Evolutionary conservation across 257 asterid genomes (phyloP).

Genomic region (Echium plantagineum): DNA sequence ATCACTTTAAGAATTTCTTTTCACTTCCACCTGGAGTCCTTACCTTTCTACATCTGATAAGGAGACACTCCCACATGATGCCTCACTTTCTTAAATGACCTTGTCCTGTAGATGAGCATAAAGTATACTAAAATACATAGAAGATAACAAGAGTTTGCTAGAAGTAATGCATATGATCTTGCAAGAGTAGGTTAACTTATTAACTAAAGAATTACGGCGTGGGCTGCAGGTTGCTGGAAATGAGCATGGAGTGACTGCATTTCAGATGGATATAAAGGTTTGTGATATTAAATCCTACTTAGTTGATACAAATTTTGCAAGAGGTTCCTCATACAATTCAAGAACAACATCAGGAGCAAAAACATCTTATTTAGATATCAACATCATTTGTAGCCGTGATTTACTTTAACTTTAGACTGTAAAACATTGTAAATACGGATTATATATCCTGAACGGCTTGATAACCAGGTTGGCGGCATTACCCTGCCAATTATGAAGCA

Average conservation of each 20-base stretch:
- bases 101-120: not conserved
- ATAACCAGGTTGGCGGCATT: slow-evolving; percentile 73
- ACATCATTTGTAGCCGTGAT: not conserved
- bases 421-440: not conserved
- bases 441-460: not conserved
- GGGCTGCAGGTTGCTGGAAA: slow-evolving; percentile 86
- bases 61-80: not conserved
- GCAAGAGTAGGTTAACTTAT: not conserved
- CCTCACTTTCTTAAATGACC: not conserved
- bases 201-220: slow-evolving; percentile 9
- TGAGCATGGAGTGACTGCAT: slow-evolving; percentile 83
- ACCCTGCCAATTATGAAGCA: slow-evolving; percentile 80
- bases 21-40: too few relatives aligned
- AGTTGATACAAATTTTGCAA: not conserved
- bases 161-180: not conserved
- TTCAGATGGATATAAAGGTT: slow-evolving; percentile 98
- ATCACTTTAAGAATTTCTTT: slow-evolving; percentile 3
- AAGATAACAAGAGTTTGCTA: not conserved
- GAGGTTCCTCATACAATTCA: not conserved
- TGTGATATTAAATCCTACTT: slow-evolving; percentile 1
- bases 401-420: too few relatives aligned
- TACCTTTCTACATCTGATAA: not conserved
- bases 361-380: not conserved
- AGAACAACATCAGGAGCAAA: not conserved
- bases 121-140: not conserved